Evolutionary conservation across 2,329 filamentous ascomycete genomes (phyloP).

Genomic region (Pseudonectria buxi): DNA sequence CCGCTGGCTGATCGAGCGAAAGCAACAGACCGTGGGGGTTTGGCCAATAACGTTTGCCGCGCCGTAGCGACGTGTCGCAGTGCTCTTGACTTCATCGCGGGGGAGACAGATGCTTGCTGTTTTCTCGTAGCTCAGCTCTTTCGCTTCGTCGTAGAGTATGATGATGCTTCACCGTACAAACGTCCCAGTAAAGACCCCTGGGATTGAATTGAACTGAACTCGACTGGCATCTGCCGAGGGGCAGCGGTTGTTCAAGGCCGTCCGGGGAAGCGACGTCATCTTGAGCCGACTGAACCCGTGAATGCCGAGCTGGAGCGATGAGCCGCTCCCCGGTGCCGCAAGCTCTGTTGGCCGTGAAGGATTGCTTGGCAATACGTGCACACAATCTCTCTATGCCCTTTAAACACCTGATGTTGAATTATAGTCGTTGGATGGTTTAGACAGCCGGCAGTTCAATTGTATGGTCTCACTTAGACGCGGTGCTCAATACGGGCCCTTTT

Average conservation of each 20-base stretch:
- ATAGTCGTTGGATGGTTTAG: no score
- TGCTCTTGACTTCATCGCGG: slow-evolving; percentile 28
- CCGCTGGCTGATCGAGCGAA: slow-evolving; percentile 36
- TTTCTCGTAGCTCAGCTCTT: no score
- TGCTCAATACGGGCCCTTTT: no score
- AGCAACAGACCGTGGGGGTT: slow-evolving; percentile 13
- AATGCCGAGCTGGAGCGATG: slow-evolving; percentile 18
- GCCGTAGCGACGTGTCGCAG: slow-evolving; percentile 22
- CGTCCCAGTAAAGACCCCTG: slow-evolving; percentile 5
- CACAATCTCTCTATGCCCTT: no score
- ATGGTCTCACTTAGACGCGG: slow-evolving; percentile 2
- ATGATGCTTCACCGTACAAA: no score
- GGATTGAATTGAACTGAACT: slow-evolving; percentile 4
- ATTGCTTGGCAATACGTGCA: no score
- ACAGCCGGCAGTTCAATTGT: no score
- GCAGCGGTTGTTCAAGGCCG: slow-evolving; percentile 6
- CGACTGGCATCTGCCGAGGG: slow-evolving; percentile 17
- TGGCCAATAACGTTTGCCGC: slow-evolving; percentile 19
- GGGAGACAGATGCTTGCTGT: background rate
- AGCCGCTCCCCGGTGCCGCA: slow-evolving; percentile 21
- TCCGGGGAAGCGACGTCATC: slow-evolving; percentile 22
- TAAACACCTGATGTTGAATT: no score
- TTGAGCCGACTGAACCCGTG: slow-evolving; percentile 27
- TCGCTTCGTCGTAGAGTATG: no score
- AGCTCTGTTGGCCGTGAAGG: no score